phyloP scores from a whole-genome alignment of 2,329 filamentous ascomycete species.

The Botrytis pseudocinerea region DNA sequence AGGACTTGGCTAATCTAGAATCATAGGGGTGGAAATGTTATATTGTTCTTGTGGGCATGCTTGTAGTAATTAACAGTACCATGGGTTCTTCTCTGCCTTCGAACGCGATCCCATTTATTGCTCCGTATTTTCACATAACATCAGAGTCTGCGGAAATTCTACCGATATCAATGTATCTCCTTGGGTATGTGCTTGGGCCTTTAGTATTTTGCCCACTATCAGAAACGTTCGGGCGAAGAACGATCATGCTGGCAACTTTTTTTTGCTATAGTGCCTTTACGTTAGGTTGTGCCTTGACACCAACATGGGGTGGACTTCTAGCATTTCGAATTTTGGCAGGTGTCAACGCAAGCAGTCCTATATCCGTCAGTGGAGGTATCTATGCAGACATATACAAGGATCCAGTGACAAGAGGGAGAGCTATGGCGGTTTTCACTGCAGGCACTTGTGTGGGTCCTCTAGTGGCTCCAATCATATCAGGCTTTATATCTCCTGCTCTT shows the following conservation, averaged over 20 bases:
- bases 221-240: constrained; percentile 62
- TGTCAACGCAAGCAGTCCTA: constrained; percentile 57
- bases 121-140: constrained; percentile 56
- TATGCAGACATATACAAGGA: constrained; percentile 66
- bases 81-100: constrained; percentile 65
- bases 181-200: constrained; percentile 60
- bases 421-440: constrained; percentile 65
- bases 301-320: constrained; percentile 62
- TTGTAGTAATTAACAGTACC: constrained; percentile 66
- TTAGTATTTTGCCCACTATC: constrained; percentile 65
- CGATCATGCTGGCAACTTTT: constrained; percentile 63
- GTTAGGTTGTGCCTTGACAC: constrained; percentile 62
- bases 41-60: constrained; percentile 56
- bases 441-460: constrained; percentile 64
- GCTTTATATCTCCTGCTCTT: constrained; percentile 57
- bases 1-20: constrained; percentile 7
- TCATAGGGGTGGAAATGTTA: constrained; percentile 54
- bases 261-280: constrained; percentile 66
- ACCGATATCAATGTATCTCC: constrained; percentile 63
- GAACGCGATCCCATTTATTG: constrained; percentile 60
- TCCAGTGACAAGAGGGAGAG: constrained; percentile 55
- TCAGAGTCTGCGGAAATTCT: constrained; percentile 46
- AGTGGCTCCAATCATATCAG: constrained; percentile 60
- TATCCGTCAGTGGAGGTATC: constrained; percentile 62
- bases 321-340: constrained; percentile 64